phyloP scores from a whole-genome alignment of 2,329 filamentous ascomycete species.

The Lecanosticta acicola region DNA sequence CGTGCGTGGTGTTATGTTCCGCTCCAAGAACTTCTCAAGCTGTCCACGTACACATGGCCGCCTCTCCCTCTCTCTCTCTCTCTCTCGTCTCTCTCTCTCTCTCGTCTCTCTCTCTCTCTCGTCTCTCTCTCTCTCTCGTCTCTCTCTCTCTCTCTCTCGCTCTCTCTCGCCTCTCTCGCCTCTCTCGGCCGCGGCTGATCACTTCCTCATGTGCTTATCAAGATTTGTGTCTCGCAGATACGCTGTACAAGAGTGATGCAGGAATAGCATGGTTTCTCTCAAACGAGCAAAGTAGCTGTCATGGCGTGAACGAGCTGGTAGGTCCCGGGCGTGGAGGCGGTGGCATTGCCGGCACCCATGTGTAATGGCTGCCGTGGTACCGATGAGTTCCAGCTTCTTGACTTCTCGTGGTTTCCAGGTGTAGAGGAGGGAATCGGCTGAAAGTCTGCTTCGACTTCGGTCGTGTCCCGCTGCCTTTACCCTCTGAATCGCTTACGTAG shows the following conservation, averaged over 20 bases:
- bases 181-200: too few species aligned
- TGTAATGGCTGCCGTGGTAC: background rate
- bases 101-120: too few species aligned
- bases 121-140: too few species aligned
- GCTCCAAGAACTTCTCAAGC: background rate
- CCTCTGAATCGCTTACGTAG: slow-evolving; percentile 8
- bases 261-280: too few species aligned
- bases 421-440: background rate
- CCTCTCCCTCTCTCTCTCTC: too few species aligned
- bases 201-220: too few species aligned
- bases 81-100: too few species aligned
- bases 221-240: too few species aligned
- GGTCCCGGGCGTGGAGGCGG: background rate
- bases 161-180: too few species aligned
- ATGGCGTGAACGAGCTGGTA: background rate
- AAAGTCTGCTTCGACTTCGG: background rate
- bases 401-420: background rate
- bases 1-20: too few species aligned
- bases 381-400: background rate
- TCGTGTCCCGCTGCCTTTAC: background rate
- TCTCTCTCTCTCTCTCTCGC: too few species aligned
- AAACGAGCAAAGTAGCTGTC: background rate
- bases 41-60: background rate
- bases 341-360: slow-evolving; percentile 1
- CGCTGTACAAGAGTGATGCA: too few species aligned